Evolutionary conservation across 78 protist genomes (phyloP).

Genomic region (Dictyostelium firmibasis): DNA sequence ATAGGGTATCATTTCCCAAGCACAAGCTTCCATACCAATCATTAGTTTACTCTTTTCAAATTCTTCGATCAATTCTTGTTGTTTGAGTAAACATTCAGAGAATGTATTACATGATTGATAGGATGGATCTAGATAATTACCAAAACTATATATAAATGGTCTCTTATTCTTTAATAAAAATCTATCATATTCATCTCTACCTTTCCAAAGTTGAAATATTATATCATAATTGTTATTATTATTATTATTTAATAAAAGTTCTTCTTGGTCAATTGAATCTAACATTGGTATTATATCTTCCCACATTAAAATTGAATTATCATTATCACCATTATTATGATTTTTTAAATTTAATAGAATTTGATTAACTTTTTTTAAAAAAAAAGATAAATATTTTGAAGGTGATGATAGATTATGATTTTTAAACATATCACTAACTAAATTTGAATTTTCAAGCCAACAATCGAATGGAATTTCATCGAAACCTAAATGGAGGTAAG

Average conservation of each 20-base stretch:
- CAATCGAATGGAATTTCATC: constrained; percentile 47
- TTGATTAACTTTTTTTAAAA: background rate
- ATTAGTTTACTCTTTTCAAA: background rate
- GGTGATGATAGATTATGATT: background rate
- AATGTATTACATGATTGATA: constrained; percentile 40
- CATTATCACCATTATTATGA: background rate
- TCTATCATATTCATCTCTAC: background rate
- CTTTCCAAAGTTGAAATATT: constrained; percentile 60
- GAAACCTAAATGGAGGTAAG: constrained; percentile 56
- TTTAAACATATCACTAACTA: background rate
- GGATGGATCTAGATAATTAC: constrained; percentile 59
- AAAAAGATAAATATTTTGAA: constrained; percentile 6
- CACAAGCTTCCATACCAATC: constrained; percentile 63
- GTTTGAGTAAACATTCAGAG: constrained; percentile 2
- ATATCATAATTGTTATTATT: background rate
- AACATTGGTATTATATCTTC: constrained; percentile 13
- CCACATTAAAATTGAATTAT: constrained; percentile 14
- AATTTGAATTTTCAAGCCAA: constrained; percentile 17
- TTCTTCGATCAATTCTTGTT: background rate
- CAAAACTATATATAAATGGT: constrained; percentile 20
- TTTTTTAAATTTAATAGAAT: background rate
- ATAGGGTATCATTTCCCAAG: constrained; percentile 41
- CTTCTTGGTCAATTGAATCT: background rate
- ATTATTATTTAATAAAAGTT: background rate
- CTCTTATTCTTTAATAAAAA: background rate